Evolutionary conservation across 352 stramenopile species (phyloP).

Genomic region (Phytophthora podocarpi): DNA sequence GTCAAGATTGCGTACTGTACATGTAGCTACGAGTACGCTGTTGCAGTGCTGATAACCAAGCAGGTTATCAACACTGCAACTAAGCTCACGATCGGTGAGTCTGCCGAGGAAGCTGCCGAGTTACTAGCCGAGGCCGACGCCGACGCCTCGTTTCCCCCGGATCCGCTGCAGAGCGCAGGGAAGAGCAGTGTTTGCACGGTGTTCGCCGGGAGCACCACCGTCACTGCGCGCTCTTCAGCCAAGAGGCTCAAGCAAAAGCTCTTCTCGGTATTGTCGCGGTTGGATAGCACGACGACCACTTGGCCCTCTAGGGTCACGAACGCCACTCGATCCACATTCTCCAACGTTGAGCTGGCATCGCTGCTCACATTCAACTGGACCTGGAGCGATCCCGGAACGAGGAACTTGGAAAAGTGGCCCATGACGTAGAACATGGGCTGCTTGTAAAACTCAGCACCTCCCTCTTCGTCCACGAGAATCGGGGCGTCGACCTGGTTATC

Average conservation of each 20-base stretch:
- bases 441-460: constrained; percentile 75
- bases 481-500: constrained; percentile 74
- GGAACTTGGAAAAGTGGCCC: constrained; percentile 76
- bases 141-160: not conserved
- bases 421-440: constrained; percentile 86
- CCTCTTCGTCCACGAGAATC: constrained; percentile 66
- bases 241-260: constrained; percentile 31
- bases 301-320: no score
- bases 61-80: not conserved
- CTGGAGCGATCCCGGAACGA: constrained; percentile 38
- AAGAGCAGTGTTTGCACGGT: constrained; percentile 40
- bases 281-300: constrained; percentile 49
- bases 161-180: not conserved
- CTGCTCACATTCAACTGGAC: constrained; percentile 24
- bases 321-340: no score
- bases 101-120: not conserved
- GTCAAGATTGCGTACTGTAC: no score
- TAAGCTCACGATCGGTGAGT: not conserved
- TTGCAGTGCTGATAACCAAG: no score
- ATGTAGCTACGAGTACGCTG: constrained; percentile 2
- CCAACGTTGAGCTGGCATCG: constrained; percentile 55
- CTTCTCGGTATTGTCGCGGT: constrained; percentile 40
- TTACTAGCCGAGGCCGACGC: constrained; percentile 3
- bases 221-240: constrained; percentile 22
- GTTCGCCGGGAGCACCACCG: constrained; percentile 37